A percentile compares a stretch with the other conserved stretches of the same genome.
Evolutionary conservation across 2,329 filamentous ascomycete species (phyloP).

Genomic region (Esteya vermicola): DNA sequence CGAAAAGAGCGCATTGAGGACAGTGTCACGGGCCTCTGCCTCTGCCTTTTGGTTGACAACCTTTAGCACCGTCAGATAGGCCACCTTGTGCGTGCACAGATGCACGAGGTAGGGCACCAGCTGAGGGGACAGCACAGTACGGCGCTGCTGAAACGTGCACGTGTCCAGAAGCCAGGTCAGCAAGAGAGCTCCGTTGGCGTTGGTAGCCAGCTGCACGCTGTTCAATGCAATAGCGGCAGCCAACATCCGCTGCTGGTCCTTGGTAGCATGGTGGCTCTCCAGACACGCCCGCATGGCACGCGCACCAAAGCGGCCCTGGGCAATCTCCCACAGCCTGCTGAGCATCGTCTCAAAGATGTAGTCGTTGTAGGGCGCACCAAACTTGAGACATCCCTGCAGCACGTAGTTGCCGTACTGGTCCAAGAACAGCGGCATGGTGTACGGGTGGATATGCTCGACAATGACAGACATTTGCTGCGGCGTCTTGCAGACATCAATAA

Average conservation of each 20-base stretch:
- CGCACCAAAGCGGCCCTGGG: slow-evolving; percentile 86
- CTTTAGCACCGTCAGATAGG: slow-evolving; percentile 91
- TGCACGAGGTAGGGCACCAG: slow-evolving; percentile 88
- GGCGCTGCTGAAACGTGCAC: slow-evolving; percentile 84
- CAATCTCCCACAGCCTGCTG: slow-evolving; percentile 80
- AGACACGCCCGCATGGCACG: slow-evolving; percentile 93
- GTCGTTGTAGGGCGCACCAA: slow-evolving; percentile 76
- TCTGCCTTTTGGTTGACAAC: slow-evolving; percentile 97
- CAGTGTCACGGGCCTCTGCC: slow-evolving; percentile 76
- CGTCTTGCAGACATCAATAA: slow-evolving; percentile 89
- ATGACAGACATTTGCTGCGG: slow-evolving; percentile 72
- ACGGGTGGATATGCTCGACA: slow-evolving; percentile 69
- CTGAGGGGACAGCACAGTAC: slow-evolving; percentile 80
- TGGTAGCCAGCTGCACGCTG: slow-evolving; percentile 90
- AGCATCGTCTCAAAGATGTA: slow-evolving; percentile 99
- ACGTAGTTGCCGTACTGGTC: slow-evolving; percentile 99
- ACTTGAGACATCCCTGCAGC: slow-evolving; percentile 88
- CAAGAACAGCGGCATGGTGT: slow-evolving; percentile 81
- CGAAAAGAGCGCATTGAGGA: slow-evolving; percentile 86
- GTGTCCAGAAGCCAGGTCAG: slow-evolving; percentile 98
- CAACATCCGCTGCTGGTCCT: slow-evolving; percentile 89
- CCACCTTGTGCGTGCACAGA: slow-evolving; percentile 96
- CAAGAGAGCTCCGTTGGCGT: slow-evolving; percentile 84
- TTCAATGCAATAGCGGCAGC: slow-evolving; percentile 91
- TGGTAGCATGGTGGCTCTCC: slow-evolving; percentile 88